Percentiles rank a stretch among this genome's conserved stretches.
Conservation (phyloP, 495 filamentous ascomycete species). For the Trichoderma asperelloides region DNA sequence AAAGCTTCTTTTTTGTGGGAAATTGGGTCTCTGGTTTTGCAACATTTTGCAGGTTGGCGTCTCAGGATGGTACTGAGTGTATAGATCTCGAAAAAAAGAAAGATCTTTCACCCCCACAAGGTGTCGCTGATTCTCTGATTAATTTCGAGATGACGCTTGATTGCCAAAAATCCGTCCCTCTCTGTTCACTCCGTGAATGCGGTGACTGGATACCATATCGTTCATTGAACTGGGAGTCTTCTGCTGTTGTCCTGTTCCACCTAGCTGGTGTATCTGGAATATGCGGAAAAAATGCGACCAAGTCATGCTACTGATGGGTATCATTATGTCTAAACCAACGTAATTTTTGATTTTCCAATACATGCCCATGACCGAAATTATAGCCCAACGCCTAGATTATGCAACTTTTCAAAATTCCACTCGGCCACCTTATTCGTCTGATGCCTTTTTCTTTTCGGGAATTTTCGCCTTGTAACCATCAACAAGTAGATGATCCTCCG, state of each 20-base stretch:
- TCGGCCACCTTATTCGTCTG: neutral
- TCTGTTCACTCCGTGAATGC: neutral
- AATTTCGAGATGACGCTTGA: constrained; percentile 72
- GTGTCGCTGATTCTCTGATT: constrained; percentile 77
- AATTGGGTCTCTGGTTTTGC: constrained; percentile 16
- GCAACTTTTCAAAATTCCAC: neutral
- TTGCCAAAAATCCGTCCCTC: constrained; percentile 57
- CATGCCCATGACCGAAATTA: neutral
- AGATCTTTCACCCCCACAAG: constrained; percentile 55
- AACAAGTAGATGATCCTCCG: constrained; percentile 31
- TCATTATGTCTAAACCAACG: neutral
- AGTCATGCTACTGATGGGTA: neutral
- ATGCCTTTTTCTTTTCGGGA: neutral
- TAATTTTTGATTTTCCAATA: neutral
- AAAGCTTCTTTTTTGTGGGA: constrained; percentile 23
- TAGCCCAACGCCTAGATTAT: neutral
- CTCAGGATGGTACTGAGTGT: constrained; percentile 36
- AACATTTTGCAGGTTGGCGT: constrained; percentile 30
- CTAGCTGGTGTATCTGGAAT: neutral
- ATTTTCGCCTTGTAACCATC: constrained; percentile 40
- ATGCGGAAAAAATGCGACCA: neutral
- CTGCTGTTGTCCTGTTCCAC: neutral
- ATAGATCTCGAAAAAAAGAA: constrained; percentile 47
- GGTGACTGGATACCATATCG: neutral
- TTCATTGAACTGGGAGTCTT: neutral